Percentiles rank a stretch among this genome's conserved stretches.
Evolutionary conservation across 805 yeast genomes (phyloP).

Genomic region (Metschnikowia colocasiae): DNA sequence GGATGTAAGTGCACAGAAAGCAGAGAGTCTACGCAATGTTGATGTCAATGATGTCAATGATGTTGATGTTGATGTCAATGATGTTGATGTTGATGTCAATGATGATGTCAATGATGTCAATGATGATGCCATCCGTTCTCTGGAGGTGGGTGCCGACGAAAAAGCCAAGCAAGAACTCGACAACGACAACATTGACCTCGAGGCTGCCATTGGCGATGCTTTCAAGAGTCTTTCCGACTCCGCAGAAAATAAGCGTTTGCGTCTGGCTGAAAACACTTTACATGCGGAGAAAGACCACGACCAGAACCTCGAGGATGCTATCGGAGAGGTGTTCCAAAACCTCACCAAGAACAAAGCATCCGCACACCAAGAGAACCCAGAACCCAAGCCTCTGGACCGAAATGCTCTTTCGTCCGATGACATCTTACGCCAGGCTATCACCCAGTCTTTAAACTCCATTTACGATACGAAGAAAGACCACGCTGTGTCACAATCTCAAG

Average conservation of each 20-base stretch:
- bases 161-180: background rate
- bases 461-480: conserved; percentile 14
- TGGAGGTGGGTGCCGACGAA: background rate
- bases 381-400: background rate
- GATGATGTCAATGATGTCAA: no score
- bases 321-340: conserved; percentile 9
- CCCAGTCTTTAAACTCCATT: background rate
- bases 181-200: conserved; percentile 7
- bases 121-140: no score
- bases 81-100: no score
- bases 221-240: conserved; percentile 15
- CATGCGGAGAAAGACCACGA: background rate
- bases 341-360: background rate
- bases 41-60: no score
- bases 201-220: conserved; percentile 31
- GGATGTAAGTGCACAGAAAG: no score
- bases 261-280: background rate
- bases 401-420: background rate
- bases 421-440: conserved; percentile 1
- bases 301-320: conserved; percentile 11
- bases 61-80: no score
- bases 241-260: background rate
- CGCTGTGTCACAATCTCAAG: background rate
- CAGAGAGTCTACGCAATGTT: no score
- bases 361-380: background rate